These are phyloP conservation scores for Alliaria petiolata DNA, from an alignment of 345 rosid genomes.

Conservation along the genomic window DNA sequence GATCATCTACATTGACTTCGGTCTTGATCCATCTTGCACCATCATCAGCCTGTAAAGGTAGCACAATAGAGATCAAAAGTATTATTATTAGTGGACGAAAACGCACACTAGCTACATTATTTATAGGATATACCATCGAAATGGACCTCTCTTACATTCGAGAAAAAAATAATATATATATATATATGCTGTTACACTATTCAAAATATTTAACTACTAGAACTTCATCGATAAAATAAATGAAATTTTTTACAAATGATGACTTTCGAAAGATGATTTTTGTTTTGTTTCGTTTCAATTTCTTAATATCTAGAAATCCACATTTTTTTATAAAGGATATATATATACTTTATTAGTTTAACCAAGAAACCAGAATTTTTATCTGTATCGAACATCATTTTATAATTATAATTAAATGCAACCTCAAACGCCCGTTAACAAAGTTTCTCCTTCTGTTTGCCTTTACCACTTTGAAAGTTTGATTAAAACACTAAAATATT, in stretches of 20 bases:
- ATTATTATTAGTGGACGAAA: not conserved
- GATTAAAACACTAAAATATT: not conserved
- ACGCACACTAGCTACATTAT: not conserved
- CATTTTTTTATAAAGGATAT: no score
- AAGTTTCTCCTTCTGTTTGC: not conserved
- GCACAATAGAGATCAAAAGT: no score
- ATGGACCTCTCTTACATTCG: no score
- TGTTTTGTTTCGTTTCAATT: no score
- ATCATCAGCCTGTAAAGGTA: not conserved
- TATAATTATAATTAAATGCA: not conserved
- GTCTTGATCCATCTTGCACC: slow-evolving; percentile 52
- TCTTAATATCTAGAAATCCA: no score
- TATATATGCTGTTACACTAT: no score
- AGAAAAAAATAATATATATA: no score
- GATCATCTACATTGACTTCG: slow-evolving; percentile 48
- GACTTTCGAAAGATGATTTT: no score
- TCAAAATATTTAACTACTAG: no score
- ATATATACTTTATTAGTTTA: not conserved
- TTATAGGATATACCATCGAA: not conserved
- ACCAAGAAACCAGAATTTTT: not conserved
- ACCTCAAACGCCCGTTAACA: not conserved
- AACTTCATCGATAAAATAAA: no score
- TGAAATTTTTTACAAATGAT: no score
- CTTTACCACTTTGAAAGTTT: not conserved
- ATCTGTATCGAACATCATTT: not conserved